Base-by-base conservation (phyloP, 164 flowering plant genomes). In the Stephania yunnanensis region DNA sequence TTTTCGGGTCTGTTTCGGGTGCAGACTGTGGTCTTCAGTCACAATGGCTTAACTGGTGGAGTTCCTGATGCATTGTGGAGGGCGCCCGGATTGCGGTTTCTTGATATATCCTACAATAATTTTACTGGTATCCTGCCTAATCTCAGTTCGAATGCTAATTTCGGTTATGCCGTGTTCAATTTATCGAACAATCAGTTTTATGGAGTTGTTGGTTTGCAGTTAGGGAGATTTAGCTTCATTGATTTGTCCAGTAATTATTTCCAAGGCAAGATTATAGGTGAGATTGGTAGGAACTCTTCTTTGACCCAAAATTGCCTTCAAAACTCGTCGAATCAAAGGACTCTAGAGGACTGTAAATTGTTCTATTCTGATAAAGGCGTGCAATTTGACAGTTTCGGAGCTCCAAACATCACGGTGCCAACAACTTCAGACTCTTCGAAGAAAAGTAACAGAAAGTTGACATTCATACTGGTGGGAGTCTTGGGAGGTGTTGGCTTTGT, bases 231-330 rank as follows among this genome's bases (percentile, higher is more conserved):
- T 58, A 46, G 80, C 64, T 80, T 76, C 20, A 77, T 89, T 25
- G 91, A 88, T 85, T 44, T 94, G 78, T 88, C 95, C 0, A 72
- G 80, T 50, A 94, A 94, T 73, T 94, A 88, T 81, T 84, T 94
- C 25, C 77, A 87, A 78, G 98, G 98, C 19, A 79, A 25, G 48
- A 85, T 87, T 75, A 87, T 90, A 1, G 78, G 48, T 46, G 81
- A 63, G 70, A 78, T 76, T 36, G 70, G 1, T 12, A 48, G 66
- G 12, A 88, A 83, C 82, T 84, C 83, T 71, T 83, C 90, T 68
- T 80, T 94, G 53, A 71, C 9, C 10, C 68, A 45, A 12, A 96
- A 96, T 76, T 96, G 99, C 83, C 93, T 96, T 66, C 89, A 77
- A 78, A 80, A 80, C 71, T 70, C 82, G 63, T 8, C 87, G 3